These are phyloP conservation scores for Rhododendron molle DNA, from an alignment of 148 eudicot genomes.

Conservation along the genomic window DNA sequence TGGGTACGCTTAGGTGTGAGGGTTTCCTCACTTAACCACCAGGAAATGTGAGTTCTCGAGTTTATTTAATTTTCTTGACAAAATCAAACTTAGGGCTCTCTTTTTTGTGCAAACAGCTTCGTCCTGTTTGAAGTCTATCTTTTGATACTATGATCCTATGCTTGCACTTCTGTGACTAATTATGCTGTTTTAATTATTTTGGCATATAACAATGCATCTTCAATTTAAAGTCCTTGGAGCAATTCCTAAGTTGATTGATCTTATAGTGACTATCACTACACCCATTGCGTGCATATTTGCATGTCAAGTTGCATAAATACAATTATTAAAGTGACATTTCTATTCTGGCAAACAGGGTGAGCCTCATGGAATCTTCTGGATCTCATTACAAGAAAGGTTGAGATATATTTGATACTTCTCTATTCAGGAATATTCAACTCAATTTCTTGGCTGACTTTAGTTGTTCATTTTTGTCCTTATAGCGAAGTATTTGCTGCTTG, in stretches of 20 bases:
- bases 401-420: background rate
- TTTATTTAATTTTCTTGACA: background rate
- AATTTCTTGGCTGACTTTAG: background rate
- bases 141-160: background rate
- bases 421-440: background rate
- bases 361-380: slow-evolving; percentile 49
- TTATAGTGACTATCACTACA: background rate
- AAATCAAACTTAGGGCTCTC: background rate
- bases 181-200: background rate
- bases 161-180: background rate
- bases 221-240: background rate
- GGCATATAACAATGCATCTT: background rate
- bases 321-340: slow-evolving; percentile 4
- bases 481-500: slow-evolving; percentile 72
- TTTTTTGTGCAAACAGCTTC: background rate
- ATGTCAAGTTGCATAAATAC: background rate
- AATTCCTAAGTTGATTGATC: background rate
- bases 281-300: background rate
- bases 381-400: slow-evolving; percentile 70
- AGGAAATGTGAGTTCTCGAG: slow-evolving; percentile 57
- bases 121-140: background rate
- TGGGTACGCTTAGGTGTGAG: slow-evolving; percentile 60
- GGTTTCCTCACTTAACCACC: slow-evolving; percentile 59
- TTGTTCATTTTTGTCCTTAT: slow-evolving; percentile 12
- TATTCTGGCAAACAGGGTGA: slow-evolving; percentile 48